Conservation (phyloP, 495 filamentous ascomycete genomes). For the Neurospora sp. region DNA sequence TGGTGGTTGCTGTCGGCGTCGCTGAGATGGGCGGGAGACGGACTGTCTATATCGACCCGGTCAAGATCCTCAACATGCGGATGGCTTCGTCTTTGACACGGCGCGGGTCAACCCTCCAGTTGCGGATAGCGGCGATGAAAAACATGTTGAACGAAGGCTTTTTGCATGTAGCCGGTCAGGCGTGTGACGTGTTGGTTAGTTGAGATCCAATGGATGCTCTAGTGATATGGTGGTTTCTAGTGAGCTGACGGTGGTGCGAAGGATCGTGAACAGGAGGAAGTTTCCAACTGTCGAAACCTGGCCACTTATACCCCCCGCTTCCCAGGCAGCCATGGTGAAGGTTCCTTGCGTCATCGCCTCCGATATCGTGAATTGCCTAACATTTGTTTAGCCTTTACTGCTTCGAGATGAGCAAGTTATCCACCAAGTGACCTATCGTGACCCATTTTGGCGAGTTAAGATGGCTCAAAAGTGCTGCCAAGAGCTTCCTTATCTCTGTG, state of each 20-base stretch:
- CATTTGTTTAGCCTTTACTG: background rate
- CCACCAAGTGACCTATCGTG: background rate
- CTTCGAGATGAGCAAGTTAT: background rate
- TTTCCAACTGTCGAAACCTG: background rate
- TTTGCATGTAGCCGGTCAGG: background rate
- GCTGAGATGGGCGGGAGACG: too few relatives aligned
- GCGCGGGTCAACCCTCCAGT: background rate
- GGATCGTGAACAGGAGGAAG: background rate
- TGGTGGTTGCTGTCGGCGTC: too few relatives aligned
- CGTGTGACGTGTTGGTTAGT: background rate
- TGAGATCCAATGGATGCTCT: background rate
- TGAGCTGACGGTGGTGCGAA: background rate
- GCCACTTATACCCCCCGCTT: background rate
- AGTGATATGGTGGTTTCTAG: background rate
- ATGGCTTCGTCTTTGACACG: background rate
- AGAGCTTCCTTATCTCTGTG: background rate
- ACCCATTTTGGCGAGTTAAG: background rate
- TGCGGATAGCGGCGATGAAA: background rate
- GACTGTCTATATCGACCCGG: background rate
- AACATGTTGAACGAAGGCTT: background rate
- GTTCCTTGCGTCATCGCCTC: background rate
- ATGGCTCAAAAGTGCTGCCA: background rate
- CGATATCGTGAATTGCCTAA: background rate
- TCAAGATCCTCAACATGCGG: background rate
- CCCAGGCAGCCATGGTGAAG: background rate